Conservation (phyloP, 148 eudicot genomes). For the Mesembryanthemum crystallinum region DNA sequence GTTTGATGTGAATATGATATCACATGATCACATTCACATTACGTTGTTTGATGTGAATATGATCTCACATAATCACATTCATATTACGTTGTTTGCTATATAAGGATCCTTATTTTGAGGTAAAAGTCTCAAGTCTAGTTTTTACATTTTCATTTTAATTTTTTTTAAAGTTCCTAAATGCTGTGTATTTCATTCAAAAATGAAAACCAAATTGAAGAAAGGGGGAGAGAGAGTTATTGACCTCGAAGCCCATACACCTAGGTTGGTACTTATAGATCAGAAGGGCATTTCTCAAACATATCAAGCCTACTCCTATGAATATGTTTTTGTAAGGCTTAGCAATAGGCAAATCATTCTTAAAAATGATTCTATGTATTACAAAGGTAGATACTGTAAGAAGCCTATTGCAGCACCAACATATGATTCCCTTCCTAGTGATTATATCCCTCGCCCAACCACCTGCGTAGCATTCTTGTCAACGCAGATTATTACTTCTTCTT, state of each 20-base stretch:
- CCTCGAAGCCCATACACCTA: conserved; percentile 41
- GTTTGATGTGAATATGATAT: too few relatives aligned
- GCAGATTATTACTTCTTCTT: conserved; percentile 11
- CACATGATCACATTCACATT: too few relatives aligned
- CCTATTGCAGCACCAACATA: conserved; percentile 36
- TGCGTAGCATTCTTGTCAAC: not conserved
- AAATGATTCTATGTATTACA: conserved; percentile 29
- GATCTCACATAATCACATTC: too few relatives aligned
- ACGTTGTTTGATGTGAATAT: too few relatives aligned
- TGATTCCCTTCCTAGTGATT: conserved; percentile 37
- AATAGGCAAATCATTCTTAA: not conserved
- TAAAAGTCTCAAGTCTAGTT: too few relatives aligned
- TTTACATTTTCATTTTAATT: too few relatives aligned
- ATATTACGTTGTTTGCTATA: too few relatives aligned
- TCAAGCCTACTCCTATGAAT: conserved; percentile 45
- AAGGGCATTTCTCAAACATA: conserved; percentile 49
- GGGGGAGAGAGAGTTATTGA: too few relatives aligned
- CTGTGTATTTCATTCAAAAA: not conserved
- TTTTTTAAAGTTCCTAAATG: not conserved
- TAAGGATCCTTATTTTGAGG: too few relatives aligned
- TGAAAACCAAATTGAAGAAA: not conserved
- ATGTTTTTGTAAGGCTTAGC: conserved; percentile 31
- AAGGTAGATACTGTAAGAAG: conserved; percentile 26
- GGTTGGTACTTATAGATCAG: conserved; percentile 57
- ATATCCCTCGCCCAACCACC: conserved; percentile 13